A percentile compares a stretch with the other conserved stretches of the same genome.
These are phyloP conservation scores for Cystobasidium ongulense DNA, from an alignment of 768 basidiomycete species.

Conservation along the genomic window DNA sequence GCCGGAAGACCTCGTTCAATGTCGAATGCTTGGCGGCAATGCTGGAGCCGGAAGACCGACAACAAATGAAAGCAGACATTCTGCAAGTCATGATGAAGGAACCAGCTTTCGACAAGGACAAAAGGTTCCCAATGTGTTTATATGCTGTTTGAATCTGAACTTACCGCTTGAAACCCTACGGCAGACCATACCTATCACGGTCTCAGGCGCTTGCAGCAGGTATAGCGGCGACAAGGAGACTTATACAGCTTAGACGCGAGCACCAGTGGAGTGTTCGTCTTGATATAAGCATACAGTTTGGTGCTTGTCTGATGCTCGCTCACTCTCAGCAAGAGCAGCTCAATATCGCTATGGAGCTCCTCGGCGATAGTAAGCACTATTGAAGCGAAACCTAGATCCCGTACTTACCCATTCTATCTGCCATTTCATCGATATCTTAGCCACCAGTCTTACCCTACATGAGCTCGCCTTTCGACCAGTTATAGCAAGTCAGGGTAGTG, in stretches of 20 bases:
- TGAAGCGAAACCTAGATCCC: background rate
- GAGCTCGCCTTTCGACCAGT: constrained; percentile 23
- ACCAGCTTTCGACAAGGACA: background rate
- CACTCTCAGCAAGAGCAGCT: background rate
- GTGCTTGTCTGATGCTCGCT: too few relatives aligned
- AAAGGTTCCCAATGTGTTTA: background rate
- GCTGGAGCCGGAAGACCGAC: background rate
- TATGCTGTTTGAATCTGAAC: background rate
- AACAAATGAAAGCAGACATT: background rate
- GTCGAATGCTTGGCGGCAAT: background rate
- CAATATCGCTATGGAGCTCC: background rate
- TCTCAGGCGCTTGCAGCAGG: background rate
- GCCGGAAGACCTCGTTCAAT: background rate
- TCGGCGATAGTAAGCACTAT: background rate
- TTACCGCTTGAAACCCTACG: background rate
- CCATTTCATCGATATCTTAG: background rate
- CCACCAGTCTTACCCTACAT: background rate
- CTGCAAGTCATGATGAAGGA: constrained; percentile 1
- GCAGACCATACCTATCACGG: constrained; percentile 4
- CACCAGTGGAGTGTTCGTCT: background rate
- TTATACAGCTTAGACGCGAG: constrained; percentile 12
- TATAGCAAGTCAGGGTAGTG: constrained; percentile 8
- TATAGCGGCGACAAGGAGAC: background rate
- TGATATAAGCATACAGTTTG: too few relatives aligned
- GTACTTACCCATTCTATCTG: background rate